Evolutionary conservation across 1,284 basidiomycete genomes (phyloP).

Genomic region (Vanrija sp.): DNA sequence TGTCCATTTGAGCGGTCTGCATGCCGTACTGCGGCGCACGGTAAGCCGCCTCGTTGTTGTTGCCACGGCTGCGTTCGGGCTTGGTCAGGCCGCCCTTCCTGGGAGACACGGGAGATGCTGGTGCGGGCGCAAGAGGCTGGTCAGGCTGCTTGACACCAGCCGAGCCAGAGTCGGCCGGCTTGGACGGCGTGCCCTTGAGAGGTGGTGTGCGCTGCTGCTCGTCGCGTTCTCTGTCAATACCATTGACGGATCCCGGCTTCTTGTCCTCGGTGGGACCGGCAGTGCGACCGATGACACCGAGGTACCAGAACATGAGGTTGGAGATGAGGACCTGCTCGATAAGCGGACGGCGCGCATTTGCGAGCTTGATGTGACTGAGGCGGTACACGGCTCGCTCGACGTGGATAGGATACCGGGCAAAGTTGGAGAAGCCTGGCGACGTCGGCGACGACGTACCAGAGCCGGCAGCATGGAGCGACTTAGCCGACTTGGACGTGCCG

Average conservation of each 20-base stretch:
- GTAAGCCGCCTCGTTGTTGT: constrained; percentile 74
- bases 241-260: constrained; percentile 48
- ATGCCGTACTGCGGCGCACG: constrained; percentile 86
- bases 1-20: constrained; percentile 86
- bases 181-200: constrained; percentile 44
- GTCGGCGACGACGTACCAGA: constrained; percentile 49
- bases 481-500: constrained; percentile 73
- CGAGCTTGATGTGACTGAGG: constrained; percentile 95
- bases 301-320: constrained; percentile 99
- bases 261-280: constrained; percentile 41
- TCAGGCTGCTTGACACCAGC: constrained; percentile 48
- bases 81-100: constrained; percentile 40
- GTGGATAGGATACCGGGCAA: constrained; percentile 90
- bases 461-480: constrained; percentile 49
- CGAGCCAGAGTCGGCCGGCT: constrained; percentile 35
- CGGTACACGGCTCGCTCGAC: constrained; percentile 97
- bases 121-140: constrained; percentile 50
- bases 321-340: constrained; percentile 99
- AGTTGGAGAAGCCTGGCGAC: constrained; percentile 59
- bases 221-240: constrained; percentile 44
- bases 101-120: constrained; percentile 27
- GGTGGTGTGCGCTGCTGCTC: constrained; percentile 37
- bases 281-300: constrained; percentile 87
- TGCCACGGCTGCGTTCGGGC: constrained; percentile 45
- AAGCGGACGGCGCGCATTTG: constrained; percentile 89